phyloP scores from a whole-genome alignment of 2,329 filamentous ascomycete genomes.

The Phialophora verrucosa region DNA sequence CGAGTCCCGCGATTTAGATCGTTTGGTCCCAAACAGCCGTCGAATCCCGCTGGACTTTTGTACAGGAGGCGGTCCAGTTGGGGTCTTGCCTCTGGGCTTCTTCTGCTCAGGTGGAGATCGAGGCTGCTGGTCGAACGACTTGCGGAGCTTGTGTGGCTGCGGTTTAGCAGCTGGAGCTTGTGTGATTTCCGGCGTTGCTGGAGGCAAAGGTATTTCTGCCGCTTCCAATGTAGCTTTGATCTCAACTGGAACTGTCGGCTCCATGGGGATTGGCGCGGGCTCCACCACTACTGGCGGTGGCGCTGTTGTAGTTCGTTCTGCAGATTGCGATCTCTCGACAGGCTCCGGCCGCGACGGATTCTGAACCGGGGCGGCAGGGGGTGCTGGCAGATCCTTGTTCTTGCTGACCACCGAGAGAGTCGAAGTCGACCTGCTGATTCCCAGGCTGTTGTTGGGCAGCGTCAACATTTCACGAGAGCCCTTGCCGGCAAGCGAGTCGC shows the following conservation, averaged over 20 bases:
- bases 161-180: constrained; percentile 20
- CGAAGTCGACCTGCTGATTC: constrained; percentile 37
- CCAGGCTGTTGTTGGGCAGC: constrained; percentile 46
- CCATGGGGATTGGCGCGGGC: constrained; percentile 37
- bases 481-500: constrained; percentile 73
- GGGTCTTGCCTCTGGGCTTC: constrained; percentile 28
- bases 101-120: constrained; percentile 30
- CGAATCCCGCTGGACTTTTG: constrained; percentile 37
- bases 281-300: constrained; percentile 19
- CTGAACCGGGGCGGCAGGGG: constrained; percentile 16
- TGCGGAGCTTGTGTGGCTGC: constrained; percentile 32
- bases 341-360: constrained; percentile 17
- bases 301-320: constrained; percentile 18
- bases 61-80: constrained; percentile 32
- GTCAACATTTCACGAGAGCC: constrained; percentile 60
- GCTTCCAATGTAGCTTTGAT: constrained; percentile 41
- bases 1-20: constrained; percentile 30
- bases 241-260: constrained; percentile 41
- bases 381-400: constrained; percentile 36
- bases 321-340: constrained; percentile 29
- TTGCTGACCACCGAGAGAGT: constrained; percentile 34
- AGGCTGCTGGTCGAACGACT: constrained; percentile 30
- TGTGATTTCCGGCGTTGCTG: constrained; percentile 29
- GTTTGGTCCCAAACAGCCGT: constrained; percentile 37
- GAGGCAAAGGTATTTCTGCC: constrained; percentile 45